Evolutionary conservation across 345 rosid genomes (phyloP), one percentile per base, ranked within the genome.

Genomic region (Populus pruinosa): DNA sequence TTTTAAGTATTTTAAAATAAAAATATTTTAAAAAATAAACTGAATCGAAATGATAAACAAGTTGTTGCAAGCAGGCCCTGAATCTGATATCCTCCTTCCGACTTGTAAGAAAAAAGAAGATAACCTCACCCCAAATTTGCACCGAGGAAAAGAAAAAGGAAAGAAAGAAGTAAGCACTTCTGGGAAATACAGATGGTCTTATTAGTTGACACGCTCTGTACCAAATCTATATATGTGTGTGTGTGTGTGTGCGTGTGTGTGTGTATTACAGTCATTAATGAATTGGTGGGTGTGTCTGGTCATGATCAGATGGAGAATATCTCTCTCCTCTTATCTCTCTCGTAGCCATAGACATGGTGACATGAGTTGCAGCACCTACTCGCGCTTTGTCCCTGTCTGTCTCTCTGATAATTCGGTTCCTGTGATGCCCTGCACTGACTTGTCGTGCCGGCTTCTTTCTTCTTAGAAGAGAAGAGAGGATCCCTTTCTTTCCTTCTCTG

Each of bases 391-490:
- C 56, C 25, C 50, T 67, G 29, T 21, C 56, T 66, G 17, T 50
- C 62, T 31, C 56, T 74, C 20, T 41, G 49, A n/a, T 10, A 67
- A 23, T 71, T 16, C 23, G 14, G 16, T 39, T 36, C 35, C 39
- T 59, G 35, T 6, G 55, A 23, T 21, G 20, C 50, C 27, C 36
- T 6, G 14, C 9, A 53, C 25, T 21, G 67, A 55, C 67, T 59
- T 21, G 63, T 36, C 31, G 27, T 72, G 62, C 69, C 70, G 31
- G 74, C 74, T 74, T 74, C 43, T 75, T 11, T 14, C 39, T 38
- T 38, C 39, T 41, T 41, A 9, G 27, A n/a, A 3, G 63, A 1
- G 27, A 56, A 2, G 56, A 8, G 62, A n/a, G 14, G 12, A 41
- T 1, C 56, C 2, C 44, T 70, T 41, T 25, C 35, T 43, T 31